These are phyloP conservation scores for Gossypium longicalyx DNA, from an alignment of 345 rosid genomes.

Conservation along the genomic window DNA sequence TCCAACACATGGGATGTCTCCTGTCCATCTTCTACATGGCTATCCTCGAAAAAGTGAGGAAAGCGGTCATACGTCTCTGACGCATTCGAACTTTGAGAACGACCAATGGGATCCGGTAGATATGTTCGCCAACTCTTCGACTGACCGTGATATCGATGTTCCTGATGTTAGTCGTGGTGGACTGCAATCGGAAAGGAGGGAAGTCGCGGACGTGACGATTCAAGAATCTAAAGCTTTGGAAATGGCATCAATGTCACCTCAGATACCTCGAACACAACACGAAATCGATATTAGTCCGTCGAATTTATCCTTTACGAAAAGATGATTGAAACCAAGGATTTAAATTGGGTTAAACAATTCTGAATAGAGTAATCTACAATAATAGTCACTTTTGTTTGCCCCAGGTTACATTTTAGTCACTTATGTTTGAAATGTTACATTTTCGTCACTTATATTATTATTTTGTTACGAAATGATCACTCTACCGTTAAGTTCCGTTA, in stretches of 20 bases:
- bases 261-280: background rate
- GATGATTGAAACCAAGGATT: background rate
- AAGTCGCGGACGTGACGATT: background rate
- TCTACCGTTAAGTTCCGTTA: too few relatives aligned
- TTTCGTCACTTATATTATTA: too few relatives aligned
- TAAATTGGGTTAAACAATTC: too few relatives aligned
- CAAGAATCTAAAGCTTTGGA: background rate
- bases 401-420: too few relatives aligned
- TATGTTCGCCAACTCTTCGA: background rate
- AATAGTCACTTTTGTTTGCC: too few relatives aligned
- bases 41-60: constrained; percentile 24
- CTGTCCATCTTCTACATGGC: constrained; percentile 50
- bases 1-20: constrained; percentile 61
- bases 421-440: too few relatives aligned
- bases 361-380: too few relatives aligned
- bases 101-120: background rate
- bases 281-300: too few relatives aligned
- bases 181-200: background rate
- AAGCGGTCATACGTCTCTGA: too few relatives aligned
- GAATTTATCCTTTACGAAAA: background rate
- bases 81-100: background rate
- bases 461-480: too few relatives aligned
- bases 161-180: background rate
- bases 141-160: background rate
- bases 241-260: background rate